Evolutionary conservation across 192 early-diverging fungal genomes (phyloP).

Genomic region (Phycomyces blakesleeanus): DNA sequence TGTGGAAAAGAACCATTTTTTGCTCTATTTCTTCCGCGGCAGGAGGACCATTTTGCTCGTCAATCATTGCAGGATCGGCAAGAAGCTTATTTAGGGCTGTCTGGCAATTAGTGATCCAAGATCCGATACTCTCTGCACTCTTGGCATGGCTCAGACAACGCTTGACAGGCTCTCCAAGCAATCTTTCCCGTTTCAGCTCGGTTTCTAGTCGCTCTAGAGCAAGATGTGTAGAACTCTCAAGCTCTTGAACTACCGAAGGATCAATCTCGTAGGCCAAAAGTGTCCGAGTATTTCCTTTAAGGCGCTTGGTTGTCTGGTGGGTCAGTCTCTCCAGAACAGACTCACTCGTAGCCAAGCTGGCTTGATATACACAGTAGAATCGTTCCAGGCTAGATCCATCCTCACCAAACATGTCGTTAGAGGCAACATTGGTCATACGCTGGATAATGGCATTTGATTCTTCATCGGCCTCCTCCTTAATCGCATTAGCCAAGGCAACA

Average conservation of each 20-base stretch:
- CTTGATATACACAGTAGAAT: neutral
- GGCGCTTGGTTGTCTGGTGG: neutral
- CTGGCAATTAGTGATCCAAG: slow-evolving; percentile 19
- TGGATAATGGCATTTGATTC: neutral
- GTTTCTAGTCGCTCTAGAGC: neutral
- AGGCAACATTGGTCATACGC: neutral
- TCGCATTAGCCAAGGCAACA: neutral
- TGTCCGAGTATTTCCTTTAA: neutral
- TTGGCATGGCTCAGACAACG: slow-evolving; percentile 21
- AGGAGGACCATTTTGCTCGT: slow-evolving; percentile 8
- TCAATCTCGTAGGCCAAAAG: neutral
- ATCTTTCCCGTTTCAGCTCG: slow-evolving; percentile 1
- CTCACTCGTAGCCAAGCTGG: neutral
- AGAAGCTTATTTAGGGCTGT: neutral
- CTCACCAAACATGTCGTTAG: neutral
- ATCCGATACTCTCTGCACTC: slow-evolving; percentile 10
- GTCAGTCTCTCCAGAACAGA: neutral
- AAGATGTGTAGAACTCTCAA: neutral
- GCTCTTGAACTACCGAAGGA: neutral
- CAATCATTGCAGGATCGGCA: neutral
- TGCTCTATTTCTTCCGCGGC: slow-evolving; percentile 6
- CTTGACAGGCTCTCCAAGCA: slow-evolving; percentile 12
- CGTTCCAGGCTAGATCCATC: neutral
- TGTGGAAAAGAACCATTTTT: slow-evolving; percentile 13
- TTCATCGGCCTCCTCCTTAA: neutral